Conservation (phyloP, 495 filamentous ascomycete genomes). For the Xylaria acuta region DNA sequence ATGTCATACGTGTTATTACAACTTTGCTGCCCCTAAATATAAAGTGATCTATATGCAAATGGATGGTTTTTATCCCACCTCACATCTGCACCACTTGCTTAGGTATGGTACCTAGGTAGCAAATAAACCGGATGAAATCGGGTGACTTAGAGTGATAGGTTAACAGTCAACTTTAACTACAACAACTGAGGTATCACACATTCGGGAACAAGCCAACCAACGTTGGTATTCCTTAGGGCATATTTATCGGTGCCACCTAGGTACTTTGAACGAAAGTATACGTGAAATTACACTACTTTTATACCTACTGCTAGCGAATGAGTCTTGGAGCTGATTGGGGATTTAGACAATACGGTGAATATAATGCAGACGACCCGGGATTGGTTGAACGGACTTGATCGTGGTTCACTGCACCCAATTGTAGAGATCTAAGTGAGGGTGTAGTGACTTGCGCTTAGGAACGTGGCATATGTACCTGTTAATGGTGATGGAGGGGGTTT, state of each 20-base stretch:
- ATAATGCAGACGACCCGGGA: neutral
- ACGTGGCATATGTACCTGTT: neutral
- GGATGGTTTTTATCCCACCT: neutral
- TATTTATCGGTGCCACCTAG: neutral
- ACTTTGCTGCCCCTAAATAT: neutral
- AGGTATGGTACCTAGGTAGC: no score
- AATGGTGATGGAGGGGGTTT: no score
- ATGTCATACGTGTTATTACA: neutral
- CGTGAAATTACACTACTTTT: neutral
- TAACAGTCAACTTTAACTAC: neutral
- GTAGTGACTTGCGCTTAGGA: neutral
- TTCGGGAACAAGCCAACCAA: neutral
- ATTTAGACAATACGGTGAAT: neutral
- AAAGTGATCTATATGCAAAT: neutral
- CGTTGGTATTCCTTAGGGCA: neutral
- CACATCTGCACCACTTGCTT: neutral
- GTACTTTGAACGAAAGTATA: neutral
- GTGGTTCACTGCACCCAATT: neutral
- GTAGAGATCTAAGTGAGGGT: no score
- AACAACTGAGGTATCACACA: neutral
- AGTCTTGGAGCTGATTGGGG: neutral
- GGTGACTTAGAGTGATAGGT: neutral
- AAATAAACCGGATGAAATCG: neutral
- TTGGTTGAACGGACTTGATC: neutral
- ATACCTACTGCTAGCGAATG: neutral